Percentiles rank a stretch among this genome's conserved stretches.
phyloP scores from a whole-genome alignment of 2,329 filamentous ascomycete species.

The Epichloe festucae region DNA sequence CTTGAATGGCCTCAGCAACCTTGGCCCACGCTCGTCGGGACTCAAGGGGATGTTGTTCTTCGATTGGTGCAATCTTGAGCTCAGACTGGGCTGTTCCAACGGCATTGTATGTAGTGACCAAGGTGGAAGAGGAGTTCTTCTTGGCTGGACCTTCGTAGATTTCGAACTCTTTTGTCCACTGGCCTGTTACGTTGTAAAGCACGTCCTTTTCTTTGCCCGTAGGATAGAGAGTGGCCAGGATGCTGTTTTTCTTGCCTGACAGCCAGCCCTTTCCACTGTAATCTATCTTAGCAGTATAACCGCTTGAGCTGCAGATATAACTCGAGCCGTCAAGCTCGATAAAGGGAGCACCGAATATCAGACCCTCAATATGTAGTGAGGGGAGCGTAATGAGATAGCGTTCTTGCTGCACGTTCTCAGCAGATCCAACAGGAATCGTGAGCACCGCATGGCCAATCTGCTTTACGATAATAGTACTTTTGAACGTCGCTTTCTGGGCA shows the following conservation, averaged over 20 bases:
- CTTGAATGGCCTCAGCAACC: conserved; percentile 68
- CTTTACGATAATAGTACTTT: conserved; percentile 86
- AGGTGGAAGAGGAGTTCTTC: conserved; percentile 32
- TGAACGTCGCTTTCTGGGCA: conserved; percentile 90
- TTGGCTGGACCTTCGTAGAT: conserved; percentile 54
- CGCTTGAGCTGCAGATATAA: conserved; percentile 75
- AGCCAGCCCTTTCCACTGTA: conserved; percentile 93
- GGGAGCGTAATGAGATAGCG: conserved; percentile 87
- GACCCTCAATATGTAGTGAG: conserved; percentile 80
- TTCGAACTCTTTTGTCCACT: conserved; percentile 77
- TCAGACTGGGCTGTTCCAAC: conserved; percentile 46
- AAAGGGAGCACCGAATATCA: conserved; percentile 77
- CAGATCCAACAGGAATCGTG: conserved; percentile 44
- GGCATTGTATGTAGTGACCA: conserved; percentile 50
- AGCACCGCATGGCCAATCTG: conserved; percentile 83
- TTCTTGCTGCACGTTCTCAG: conserved; percentile 33
- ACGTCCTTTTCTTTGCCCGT: conserved; percentile 60
- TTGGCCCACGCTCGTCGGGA: conserved; percentile 78
- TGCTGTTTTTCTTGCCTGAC: conserved; percentile 88
- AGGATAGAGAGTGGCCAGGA: conserved; percentile 61
- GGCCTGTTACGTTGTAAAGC: conserved; percentile 71
- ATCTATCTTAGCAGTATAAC: conserved; percentile 80
- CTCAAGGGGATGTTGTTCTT: conserved; percentile 76
- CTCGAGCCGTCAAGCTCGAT: conserved; percentile 79
- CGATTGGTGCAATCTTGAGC: conserved; percentile 57